Evolutionary conservation across 441 rosid genomes (phyloP), one percentile per base, ranked within the genome.

Genomic region (Jatropha multifida): DNA sequence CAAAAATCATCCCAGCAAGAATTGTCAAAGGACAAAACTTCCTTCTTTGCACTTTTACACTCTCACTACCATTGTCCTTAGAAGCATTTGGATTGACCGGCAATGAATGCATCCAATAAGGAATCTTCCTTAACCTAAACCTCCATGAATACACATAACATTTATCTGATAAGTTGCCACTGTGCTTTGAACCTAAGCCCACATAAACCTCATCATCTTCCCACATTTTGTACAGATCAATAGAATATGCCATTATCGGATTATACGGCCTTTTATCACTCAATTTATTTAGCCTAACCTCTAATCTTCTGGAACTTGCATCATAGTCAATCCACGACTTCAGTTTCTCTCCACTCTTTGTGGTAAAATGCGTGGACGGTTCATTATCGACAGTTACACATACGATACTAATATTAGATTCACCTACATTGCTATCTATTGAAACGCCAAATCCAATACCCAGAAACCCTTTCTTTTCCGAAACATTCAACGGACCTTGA

Each of bases 291-390:
- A 86, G 63, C 65, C 87, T 79, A 75, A 86, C 58, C 74, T 83
- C 84, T 51, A 88, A 72, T 61, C 81, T 79, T 74, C 76, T 86
- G 14, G 82, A 85, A 76, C 62, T 81, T 38, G 85, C 77, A 78
- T 86, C 87, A 71, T 85, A 88, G 74, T 85, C 86, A 54, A 86
- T 54, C 87, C 87, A 88, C 2, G 87, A 81, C 70, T 76, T 83
- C 74, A 86, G 42, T 37, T 69, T 78, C 68, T 80, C 78, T 23
- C 86, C 89, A 75, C 52, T 79, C 71, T 81, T 84, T 46, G 78
- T 65, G 70, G 75, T 82, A 27, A 78, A 41, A 70, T 75, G 51
- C 8, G 69, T 26, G 2, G 84, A 42, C 4, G 86, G 77, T 18
- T 63, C 80, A 41, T 83, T 84, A 38, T 78, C 56, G 55, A 77